Conservation (phyloP, 257 asterid species). For the Rehmannia glutinosa region DNA sequence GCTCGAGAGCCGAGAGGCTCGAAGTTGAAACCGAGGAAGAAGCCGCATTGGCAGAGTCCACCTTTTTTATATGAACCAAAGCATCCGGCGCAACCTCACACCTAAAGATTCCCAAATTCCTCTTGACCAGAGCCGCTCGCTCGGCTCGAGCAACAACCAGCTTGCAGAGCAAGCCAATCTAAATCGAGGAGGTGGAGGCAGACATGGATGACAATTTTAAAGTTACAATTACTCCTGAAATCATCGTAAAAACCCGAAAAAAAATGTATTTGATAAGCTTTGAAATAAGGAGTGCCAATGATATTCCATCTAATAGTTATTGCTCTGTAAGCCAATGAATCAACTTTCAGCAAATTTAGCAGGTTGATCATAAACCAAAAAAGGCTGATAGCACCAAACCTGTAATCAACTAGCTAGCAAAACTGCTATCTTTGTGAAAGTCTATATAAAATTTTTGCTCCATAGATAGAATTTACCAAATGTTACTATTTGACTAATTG, state of each 20-base stretch:
- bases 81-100: constrained; percentile 52
- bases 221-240: constrained; percentile 42
- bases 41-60: constrained; percentile 35
- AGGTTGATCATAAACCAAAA: not conserved
- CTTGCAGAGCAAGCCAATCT: constrained; percentile 36
- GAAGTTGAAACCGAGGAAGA: constrained; percentile 51
- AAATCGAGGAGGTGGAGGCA: constrained; percentile 40
- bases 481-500: too few species aligned
- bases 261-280: not conserved
- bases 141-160: constrained; percentile 35
- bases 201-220: constrained; percentile 28
- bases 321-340: not conserved
- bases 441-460: too few species aligned
- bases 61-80: constrained; percentile 32
- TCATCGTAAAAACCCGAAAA: constrained; percentile 16
- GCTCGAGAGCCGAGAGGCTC: constrained; percentile 83
- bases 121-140: constrained; percentile 25
- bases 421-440: too few species aligned
- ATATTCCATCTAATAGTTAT: not conserved
- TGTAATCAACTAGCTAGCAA: too few species aligned
- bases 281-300: not conserved
- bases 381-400: not conserved
- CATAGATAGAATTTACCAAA: too few species aligned
- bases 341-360: not conserved
- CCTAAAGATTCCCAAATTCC: constrained; percentile 38